Conservation (phyloP, 768 basidiomycete species). For the Mycena indigotica region DNA sequence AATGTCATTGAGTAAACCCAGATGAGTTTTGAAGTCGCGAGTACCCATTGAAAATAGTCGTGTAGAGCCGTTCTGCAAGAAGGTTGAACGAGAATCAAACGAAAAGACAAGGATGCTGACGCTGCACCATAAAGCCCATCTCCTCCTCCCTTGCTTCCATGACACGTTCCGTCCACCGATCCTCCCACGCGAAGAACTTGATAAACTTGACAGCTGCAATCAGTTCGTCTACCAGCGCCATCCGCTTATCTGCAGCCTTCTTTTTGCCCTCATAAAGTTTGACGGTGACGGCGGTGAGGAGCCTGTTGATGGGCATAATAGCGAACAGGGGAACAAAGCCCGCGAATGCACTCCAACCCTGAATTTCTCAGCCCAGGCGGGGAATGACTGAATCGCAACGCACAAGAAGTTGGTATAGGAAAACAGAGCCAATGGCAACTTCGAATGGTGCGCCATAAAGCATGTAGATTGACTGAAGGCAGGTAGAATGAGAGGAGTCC, state of each 20-base stretch:
- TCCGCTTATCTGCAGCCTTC: conserved; percentile 71
- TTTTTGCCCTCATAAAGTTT: conserved; percentile 61
- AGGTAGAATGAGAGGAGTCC: background rate
- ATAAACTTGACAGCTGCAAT: conserved; percentile 77
- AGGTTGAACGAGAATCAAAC: background rate
- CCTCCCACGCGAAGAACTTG: conserved; percentile 85
- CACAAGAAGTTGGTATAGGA: conserved; percentile 1
- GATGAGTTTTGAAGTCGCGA: conserved; percentile 39
- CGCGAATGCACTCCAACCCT: conserved; percentile 19
- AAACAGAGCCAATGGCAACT: background rate
- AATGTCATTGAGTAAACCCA: conserved; percentile 61
- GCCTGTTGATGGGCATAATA: conserved; percentile 15
- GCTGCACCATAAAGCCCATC: conserved; percentile 75
- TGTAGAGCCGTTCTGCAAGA: background rate
- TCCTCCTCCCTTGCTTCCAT: conserved; percentile 68
- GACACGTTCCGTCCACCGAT: conserved; percentile 70
- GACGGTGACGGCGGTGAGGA: background rate
- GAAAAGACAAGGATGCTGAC: conserved; percentile 32
- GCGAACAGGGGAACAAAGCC: conserved; percentile 10
- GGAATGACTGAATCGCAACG: background rate
- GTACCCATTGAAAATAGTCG: background rate
- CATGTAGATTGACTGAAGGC: background rate
- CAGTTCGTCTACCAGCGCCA: conserved; percentile 77
- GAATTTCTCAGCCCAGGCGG: background rate
- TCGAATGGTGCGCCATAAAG: conserved; percentile 3